Percentiles rank a stretch among this genome's conserved stretches.
Conservation (phyloP, 768 basidiomycete species). For the Hirschioporus abietinus region DNA sequence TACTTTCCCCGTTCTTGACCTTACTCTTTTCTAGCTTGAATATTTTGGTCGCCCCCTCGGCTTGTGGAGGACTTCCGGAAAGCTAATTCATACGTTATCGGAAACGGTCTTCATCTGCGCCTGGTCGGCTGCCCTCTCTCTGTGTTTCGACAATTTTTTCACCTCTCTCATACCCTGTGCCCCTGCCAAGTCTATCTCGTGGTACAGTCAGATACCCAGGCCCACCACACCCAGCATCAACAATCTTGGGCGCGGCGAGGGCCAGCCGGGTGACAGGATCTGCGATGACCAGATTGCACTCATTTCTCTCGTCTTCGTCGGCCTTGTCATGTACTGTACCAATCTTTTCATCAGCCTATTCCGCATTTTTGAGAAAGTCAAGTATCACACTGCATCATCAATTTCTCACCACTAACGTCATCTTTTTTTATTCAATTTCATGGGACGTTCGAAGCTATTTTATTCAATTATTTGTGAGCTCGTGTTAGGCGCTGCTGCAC, state of each 20-base stretch:
- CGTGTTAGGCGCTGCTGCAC: background rate
- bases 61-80: conserved; percentile 85
- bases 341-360: conserved; percentile 83
- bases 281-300: conserved; percentile 75
- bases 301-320: conserved; percentile 72
- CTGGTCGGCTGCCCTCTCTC: conserved; percentile 88
- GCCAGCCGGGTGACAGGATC: conserved; percentile 48
- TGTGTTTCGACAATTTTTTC: conserved; percentile 90
- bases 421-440: background rate
- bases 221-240: conserved; percentile 33
- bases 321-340: conserved; percentile 74
- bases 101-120: conserved; percentile 90
- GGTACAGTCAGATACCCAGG: conserved; percentile 70
- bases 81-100: conserved; percentile 79
- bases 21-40: conserved; percentile 54
- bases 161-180: conserved; percentile 81
- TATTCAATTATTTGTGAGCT: background rate
- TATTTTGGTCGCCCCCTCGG: conserved; percentile 91
- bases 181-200: conserved; percentile 48
- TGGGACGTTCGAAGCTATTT: background rate
- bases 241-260: conserved; percentile 36
- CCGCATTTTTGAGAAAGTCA: conserved; percentile 86
- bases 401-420: background rate
- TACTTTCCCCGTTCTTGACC: conserved; percentile 16
- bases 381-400: conserved; percentile 47